phyloP scores from a whole-genome alignment of 495 filamentous ascomycete genomes.

The Podospora fimiseda region DNA sequence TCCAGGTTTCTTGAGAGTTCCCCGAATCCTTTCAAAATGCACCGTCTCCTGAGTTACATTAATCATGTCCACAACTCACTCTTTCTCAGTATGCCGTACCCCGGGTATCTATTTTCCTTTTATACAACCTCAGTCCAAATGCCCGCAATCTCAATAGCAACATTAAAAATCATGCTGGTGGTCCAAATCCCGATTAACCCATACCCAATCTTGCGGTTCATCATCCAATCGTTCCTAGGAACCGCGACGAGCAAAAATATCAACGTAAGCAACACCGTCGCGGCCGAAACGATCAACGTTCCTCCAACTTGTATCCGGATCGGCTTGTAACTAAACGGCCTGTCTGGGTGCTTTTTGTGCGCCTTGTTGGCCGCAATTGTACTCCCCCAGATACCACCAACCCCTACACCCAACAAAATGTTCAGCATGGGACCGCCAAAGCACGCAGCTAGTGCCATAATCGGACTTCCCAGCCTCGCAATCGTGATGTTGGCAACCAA shows the following conservation, averaged over 20 bases:
- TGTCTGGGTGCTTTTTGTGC: slow-evolving; percentile 52
- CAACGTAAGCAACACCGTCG: slow-evolving; percentile 75
- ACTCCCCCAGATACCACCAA: slow-evolving; percentile 82
- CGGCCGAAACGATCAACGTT: slow-evolving; percentile 73
- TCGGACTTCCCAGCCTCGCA: slow-evolving; percentile 84
- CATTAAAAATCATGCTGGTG: slow-evolving; percentile 75
- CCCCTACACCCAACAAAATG: slow-evolving; percentile 87
- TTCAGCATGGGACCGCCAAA: slow-evolving; percentile 98
- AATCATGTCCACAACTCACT: too few species aligned
- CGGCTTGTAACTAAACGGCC: slow-evolving; percentile 45
- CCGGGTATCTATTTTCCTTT: background rate
- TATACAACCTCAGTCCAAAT: slow-evolving; percentile 35
- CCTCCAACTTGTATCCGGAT: slow-evolving; percentile 80
- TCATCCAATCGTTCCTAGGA: slow-evolving; percentile 80
- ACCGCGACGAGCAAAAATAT: slow-evolving; percentile 72
- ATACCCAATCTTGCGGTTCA: slow-evolving; percentile 81
- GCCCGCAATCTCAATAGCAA: slow-evolving; percentile 72
- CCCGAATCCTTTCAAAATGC: too few species aligned
- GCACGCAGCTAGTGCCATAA: slow-evolving; percentile 94
- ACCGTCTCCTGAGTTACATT: too few species aligned
- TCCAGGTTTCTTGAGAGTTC: too few species aligned
- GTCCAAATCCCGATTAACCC: slow-evolving; percentile 77
- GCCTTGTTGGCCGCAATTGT: slow-evolving; percentile 50
- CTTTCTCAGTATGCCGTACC: too few species aligned
- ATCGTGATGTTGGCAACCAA: slow-evolving; percentile 93